These are phyloP conservation scores for Pythium coloratum DNA, from an alignment of 352 stramenopile species.

Conservation along the genomic window DNA sequence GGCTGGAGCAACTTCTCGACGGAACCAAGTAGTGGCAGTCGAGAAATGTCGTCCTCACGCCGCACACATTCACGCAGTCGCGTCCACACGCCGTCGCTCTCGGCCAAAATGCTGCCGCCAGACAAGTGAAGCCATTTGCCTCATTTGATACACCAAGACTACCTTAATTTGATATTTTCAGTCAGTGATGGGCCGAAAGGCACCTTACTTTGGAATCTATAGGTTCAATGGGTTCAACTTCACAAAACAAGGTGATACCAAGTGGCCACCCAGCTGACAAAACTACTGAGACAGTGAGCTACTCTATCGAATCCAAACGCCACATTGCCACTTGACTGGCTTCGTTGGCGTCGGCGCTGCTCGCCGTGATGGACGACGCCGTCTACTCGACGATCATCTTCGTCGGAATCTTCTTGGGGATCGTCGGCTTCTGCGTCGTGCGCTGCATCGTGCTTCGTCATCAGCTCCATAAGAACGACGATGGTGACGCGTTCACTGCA, in stretches of 20 bases:
- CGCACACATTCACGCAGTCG: conserved; percentile 17
- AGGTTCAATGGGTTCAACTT: not conserved
- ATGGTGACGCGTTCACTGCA: not conserved
- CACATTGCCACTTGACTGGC: not conserved
- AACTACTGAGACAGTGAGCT: too few species aligned
- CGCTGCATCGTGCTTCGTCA: not conserved
- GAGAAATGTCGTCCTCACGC: conserved; percentile 21
- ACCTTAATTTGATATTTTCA: not conserved
- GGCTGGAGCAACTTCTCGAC: conserved; percentile 19
- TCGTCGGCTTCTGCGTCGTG: not conserved
- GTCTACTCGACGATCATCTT: not conserved
- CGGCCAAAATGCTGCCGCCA: conserved; percentile 25
- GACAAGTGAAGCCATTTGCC: not conserved
- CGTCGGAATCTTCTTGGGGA: not conserved
- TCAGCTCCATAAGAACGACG: not conserved
- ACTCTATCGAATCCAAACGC: too few species aligned
- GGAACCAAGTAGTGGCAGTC: conserved; percentile 19
- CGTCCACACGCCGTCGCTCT: conserved; percentile 9
- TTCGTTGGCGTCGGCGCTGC: not conserved
- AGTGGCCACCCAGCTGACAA: not conserved
- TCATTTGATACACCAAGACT: not conserved
- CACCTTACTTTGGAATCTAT: not conserved
- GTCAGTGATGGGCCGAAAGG: not conserved
- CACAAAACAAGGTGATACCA: not conserved
- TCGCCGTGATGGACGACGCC: not conserved